These are phyloP conservation scores for Jasminum sambac DNA, from an alignment of 257 asterid genomes.

Conservation along the genomic window DNA sequence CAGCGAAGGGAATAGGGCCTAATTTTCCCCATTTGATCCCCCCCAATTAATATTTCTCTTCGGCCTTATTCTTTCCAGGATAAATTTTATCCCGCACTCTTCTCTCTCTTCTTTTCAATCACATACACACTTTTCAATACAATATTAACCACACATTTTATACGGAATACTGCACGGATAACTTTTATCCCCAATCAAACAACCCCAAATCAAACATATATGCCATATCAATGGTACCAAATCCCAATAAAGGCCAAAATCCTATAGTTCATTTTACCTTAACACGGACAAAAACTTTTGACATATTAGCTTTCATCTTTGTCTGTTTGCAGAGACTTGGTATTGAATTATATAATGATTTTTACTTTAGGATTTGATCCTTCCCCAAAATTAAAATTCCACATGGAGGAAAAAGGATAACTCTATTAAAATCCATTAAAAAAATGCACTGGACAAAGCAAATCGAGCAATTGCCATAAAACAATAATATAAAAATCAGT, in stretches of 20 bases:
- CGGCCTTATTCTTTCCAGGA: too few relatives aligned
- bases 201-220: background rate
- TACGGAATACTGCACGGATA: too few relatives aligned
- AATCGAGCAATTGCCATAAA: background rate
- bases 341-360: background rate
- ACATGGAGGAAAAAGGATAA: background rate
- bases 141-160: too few relatives aligned
- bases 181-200: too few relatives aligned
- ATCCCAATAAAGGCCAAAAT: too few relatives aligned
- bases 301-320: background rate
- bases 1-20: too few relatives aligned
- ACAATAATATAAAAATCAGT: background rate
- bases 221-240: background rate
- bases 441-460: background rate
- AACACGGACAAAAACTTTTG: background rate
- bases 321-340: background rate
- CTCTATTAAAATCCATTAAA: background rate
- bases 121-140: too few relatives aligned
- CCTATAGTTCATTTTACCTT: too few relatives aligned
- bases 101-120: too few relatives aligned
- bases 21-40: too few relatives aligned
- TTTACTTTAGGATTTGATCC: background rate
- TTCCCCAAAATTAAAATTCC: background rate
- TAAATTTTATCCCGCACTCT: too few relatives aligned
- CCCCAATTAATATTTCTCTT: too few relatives aligned